Conservation (phyloP, 768 basidiomycete species). For the Phaffia tasmanica region DNA sequence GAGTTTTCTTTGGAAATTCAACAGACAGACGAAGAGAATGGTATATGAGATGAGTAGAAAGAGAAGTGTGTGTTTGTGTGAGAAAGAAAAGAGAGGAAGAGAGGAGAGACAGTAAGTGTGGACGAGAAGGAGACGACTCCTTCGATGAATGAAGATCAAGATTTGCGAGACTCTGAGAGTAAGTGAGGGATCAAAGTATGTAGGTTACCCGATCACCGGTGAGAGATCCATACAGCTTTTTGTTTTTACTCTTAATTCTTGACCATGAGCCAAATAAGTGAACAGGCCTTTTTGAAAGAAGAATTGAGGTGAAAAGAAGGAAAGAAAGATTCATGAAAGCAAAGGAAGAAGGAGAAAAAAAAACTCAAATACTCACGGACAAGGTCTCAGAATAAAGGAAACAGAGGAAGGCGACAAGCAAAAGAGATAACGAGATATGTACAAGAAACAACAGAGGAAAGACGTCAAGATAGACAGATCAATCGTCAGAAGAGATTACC, state of each 20-base stretch:
- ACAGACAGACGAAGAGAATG: not conserved
- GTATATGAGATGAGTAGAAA: not conserved
- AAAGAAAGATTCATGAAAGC: not conserved
- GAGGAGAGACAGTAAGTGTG: not conserved
- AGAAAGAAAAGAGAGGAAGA: too few relatives aligned
- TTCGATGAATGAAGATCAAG: too few relatives aligned
- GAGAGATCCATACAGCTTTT: not conserved
- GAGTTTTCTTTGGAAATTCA: too few relatives aligned
- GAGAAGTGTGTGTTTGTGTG: too few relatives aligned
- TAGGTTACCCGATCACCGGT: too few relatives aligned
- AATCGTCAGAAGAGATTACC: not conserved
- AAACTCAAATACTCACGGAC: too few relatives aligned
- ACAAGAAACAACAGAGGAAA: not conserved
- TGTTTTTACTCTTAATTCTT: not conserved
- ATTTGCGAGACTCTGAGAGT: too few relatives aligned
- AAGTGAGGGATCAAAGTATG: too few relatives aligned
- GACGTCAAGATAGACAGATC: not conserved
- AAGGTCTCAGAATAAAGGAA: too few relatives aligned
- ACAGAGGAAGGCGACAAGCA: not conserved
- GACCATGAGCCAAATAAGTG: not conserved
- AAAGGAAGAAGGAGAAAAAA: not conserved
- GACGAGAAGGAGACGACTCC: not conserved
- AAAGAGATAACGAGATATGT: not conserved
- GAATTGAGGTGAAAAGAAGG: slow-evolving; percentile 2
- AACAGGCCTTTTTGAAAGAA: not conserved